Evolutionary conservation across 148 eudicot species (phyloP).

Genomic region (Camellia japonica): DNA sequence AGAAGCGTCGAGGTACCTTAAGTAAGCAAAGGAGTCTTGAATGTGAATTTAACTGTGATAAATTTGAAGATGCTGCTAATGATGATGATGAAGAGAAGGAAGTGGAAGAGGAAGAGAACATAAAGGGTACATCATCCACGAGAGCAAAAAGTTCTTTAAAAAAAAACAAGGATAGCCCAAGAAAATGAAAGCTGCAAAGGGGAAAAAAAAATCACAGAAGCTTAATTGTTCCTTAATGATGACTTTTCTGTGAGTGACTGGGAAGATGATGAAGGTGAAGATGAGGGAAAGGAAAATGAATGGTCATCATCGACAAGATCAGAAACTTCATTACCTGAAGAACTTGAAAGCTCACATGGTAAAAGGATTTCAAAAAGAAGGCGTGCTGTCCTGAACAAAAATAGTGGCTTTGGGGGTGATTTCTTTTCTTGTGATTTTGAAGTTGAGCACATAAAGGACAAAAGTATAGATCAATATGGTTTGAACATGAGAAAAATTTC

Average conservation of each 20-base stretch:
- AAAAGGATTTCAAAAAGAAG: slow-evolving; percentile 27
- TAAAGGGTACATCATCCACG: not conserved
- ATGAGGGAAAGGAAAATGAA: slow-evolving; percentile 15
- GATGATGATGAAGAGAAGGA: not conserved
- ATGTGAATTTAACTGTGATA: not conserved
- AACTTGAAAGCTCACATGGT: slow-evolving; percentile 12
- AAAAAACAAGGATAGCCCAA: not conserved
- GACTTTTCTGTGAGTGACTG: not conserved
- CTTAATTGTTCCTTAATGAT: not conserved
- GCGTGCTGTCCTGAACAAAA: slow-evolving; percentile 22
- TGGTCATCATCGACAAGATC: slow-evolving; percentile 11
- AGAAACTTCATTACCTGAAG: slow-evolving; percentile 12
- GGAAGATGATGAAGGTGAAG: slow-evolving; percentile 27
- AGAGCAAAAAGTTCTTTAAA: not conserved
- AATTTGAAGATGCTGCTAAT: slow-evolving; percentile 14
- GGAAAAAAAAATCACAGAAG: slow-evolving; percentile 1
- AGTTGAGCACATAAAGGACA: slow-evolving; percentile 12
- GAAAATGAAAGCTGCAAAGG: slow-evolving; percentile 12
- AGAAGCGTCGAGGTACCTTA: not conserved
- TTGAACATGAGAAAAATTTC: slow-evolving; percentile 16
- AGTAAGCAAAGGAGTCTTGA: slow-evolving; percentile 9
- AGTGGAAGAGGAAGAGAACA: slow-evolving; percentile 3
- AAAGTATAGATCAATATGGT: slow-evolving; percentile 1
- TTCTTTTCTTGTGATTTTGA: slow-evolving; percentile 29
- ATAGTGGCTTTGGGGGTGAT: slow-evolving; percentile 7